phyloP scores from a whole-genome alignment of 73 alveolate genomes.

The Tetrahymena thermophila region DNA sequence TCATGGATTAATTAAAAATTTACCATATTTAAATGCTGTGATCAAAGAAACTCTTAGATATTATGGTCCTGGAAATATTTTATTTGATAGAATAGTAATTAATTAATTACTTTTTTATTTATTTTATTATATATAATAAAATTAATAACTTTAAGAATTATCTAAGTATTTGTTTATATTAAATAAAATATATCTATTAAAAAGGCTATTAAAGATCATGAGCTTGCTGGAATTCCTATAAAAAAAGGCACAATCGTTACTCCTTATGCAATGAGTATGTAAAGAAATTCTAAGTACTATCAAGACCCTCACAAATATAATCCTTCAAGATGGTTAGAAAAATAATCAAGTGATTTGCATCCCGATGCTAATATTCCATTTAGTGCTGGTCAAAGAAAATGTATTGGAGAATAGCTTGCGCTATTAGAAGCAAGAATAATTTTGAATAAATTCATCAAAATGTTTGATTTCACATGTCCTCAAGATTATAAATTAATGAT shows the following conservation, averaged over 20 bases:
- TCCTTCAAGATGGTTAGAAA: conserved; percentile 10
- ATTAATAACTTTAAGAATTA: background rate
- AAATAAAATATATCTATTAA: background rate
- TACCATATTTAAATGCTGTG: background rate
- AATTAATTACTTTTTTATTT: background rate
- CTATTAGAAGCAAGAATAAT: conserved; percentile 10
- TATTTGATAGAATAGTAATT: background rate
- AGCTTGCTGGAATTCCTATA: background rate
- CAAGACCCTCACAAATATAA: background rate
- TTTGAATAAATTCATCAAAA: background rate
- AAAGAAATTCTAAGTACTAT: conserved; percentile 7
- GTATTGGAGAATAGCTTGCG: conserved; percentile 38
- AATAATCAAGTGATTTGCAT: background rate
- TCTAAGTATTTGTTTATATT: too few species aligned
- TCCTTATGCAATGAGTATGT: background rate
- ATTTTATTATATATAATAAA: too few species aligned
- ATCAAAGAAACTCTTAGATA: background rate
- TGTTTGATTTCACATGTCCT: background rate
- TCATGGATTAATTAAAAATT: background rate
- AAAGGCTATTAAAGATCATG: background rate
- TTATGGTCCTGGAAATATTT: background rate
- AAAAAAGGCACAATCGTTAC: background rate
- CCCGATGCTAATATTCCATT: conserved; percentile 17
- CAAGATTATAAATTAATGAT: background rate
- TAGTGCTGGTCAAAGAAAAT: conserved; percentile 18